Conservation (phyloP, 352 stramenopile species). For the Globisporangium middletonii region DNA sequence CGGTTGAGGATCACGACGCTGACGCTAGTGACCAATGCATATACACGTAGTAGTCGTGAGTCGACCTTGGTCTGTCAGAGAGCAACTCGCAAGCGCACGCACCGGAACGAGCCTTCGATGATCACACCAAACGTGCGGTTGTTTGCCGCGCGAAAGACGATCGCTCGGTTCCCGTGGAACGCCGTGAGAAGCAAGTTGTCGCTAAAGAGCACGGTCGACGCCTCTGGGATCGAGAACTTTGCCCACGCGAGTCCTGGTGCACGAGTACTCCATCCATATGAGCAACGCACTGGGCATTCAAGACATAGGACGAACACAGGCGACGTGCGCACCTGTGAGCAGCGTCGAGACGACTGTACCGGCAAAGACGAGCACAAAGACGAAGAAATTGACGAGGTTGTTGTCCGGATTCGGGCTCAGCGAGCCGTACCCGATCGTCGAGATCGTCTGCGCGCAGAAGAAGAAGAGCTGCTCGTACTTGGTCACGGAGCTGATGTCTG, state of each 20-base stretch:
- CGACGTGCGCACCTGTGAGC: slow-evolving; percentile 27
- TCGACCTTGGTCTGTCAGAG: too few species aligned
- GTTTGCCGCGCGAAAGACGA: slow-evolving; percentile 59
- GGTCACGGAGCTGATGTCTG: slow-evolving; percentile 8
- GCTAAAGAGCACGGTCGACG: slow-evolving; percentile 43
- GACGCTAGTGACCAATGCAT: slow-evolving; percentile 18
- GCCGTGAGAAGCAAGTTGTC: slow-evolving; percentile 39
- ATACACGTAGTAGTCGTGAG: background rate
- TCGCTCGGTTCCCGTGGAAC: slow-evolving; percentile 40
- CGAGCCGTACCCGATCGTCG: slow-evolving; percentile 43
- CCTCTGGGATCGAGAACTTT: slow-evolving; percentile 59
- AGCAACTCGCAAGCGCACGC: background rate
- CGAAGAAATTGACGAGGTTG: slow-evolving; percentile 54
- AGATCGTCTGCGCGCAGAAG: slow-evolving; percentile 61
- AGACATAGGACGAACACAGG: background rate
- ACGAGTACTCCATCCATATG: background rate
- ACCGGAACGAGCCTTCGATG: slow-evolving; percentile 57
- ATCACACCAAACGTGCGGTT: slow-evolving; percentile 44
- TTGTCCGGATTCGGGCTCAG: slow-evolving; percentile 39
- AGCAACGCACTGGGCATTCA: background rate
- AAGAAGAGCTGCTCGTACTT: slow-evolving; percentile 40
- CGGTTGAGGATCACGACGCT: slow-evolving; percentile 49
- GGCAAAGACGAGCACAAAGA: slow-evolving; percentile 39
- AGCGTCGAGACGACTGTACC: slow-evolving; percentile 39
- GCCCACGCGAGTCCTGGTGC: slow-evolving; percentile 42